Percentiles rank a stretch among this genome's conserved stretches.
phyloP scores from a whole-genome alignment of 2,329 filamentous ascomycete species.

The Sarocladium brachiariae region DNA sequence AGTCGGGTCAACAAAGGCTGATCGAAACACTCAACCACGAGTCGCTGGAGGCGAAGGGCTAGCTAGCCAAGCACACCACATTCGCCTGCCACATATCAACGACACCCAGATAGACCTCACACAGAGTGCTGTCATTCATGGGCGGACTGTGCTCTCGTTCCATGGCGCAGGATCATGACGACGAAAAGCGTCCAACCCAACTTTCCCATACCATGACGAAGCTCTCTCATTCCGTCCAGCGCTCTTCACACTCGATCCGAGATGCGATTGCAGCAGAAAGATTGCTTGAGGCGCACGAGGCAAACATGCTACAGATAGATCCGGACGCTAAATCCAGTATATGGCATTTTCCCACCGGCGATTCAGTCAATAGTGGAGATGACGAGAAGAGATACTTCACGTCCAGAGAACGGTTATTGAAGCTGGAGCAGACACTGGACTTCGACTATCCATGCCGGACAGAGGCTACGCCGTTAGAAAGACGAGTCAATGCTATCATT shows the following conservation, averaged over 20 bases:
- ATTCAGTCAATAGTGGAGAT: no score
- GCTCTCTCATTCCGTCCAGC: neutral
- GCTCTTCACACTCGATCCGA: neutral
- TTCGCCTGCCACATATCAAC: neutral
- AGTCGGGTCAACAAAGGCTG: no score
- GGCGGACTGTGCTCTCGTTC: conserved; percentile 5
- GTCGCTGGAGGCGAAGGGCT: no score
- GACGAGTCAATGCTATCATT: conserved; percentile 32
- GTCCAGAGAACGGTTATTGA: conserved; percentile 22
- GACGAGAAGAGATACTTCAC: conserved; percentile 23
- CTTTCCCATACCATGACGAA: neutral
- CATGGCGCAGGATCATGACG: conserved; percentile 8
- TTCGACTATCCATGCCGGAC: conserved; percentile 33
- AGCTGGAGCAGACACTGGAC: conserved; percentile 27
- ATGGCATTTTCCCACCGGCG: no score
- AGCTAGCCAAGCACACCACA: no score
- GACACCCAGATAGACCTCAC: neutral
- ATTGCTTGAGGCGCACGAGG: conserved; percentile 21
- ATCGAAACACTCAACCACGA: no score
- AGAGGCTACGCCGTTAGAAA: conserved; percentile 28
- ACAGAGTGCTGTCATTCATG: neutral
- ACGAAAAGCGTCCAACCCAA: neutral
- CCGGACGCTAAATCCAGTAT: no score
- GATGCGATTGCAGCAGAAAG: conserved; percentile 18
- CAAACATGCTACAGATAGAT: conserved; percentile 13